phyloP scores from a whole-genome alignment of 768 basidiomycete genomes.

The Strobilomyces dryophilus region DNA sequence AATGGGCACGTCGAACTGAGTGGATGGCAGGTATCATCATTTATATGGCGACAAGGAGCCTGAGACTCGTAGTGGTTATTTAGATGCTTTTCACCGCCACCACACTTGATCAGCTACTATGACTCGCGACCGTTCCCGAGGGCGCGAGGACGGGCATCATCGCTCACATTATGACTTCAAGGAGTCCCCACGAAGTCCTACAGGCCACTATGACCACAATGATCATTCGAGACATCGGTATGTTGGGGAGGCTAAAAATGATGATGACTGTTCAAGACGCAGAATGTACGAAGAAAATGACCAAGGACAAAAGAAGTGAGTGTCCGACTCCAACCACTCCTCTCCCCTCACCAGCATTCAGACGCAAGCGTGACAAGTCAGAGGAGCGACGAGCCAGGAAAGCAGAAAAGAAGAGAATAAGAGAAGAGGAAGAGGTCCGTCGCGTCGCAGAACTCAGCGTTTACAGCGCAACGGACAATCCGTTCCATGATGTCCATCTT shows the following conservation, averaged over 20 bases:
- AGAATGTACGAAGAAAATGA: slow-evolving; percentile 27
- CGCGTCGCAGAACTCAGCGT: slow-evolving; percentile 93
- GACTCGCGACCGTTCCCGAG: slow-evolving; percentile 42
- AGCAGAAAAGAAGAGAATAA: slow-evolving; percentile 79
- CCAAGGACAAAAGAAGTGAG: slow-evolving; percentile 47
- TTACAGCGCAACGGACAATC: slow-evolving; percentile 95
- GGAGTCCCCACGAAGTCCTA: slow-evolving; percentile 31
- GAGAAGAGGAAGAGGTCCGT: slow-evolving; percentile 86
- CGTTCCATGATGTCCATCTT: slow-evolving; percentile 96
- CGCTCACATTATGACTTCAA: slow-evolving; percentile 31
- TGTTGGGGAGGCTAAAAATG: slow-evolving; percentile 27
- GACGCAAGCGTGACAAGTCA: slow-evolving; percentile 84
- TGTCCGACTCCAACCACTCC: not conserved
- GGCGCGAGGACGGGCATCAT: slow-evolving; percentile 29
- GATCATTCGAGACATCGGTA: slow-evolving; percentile 26
- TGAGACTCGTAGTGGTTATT: too few species aligned
- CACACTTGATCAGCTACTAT: slow-evolving; percentile 26
- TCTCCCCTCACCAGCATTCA: slow-evolving; percentile 28
- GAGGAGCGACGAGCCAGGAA: slow-evolving; percentile 81
- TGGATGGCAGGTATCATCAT: slow-evolving; percentile 21
- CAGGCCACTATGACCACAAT: slow-evolving; percentile 28
- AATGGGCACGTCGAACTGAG: slow-evolving; percentile 24
- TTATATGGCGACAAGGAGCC: too few species aligned
- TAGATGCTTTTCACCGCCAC: not conserved
- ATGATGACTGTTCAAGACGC: slow-evolving; percentile 29